These are phyloP conservation scores for Neospermospora avenae DNA, from an alignment of 2,329 filamentous ascomycete genomes.

Conservation along the genomic window DNA sequence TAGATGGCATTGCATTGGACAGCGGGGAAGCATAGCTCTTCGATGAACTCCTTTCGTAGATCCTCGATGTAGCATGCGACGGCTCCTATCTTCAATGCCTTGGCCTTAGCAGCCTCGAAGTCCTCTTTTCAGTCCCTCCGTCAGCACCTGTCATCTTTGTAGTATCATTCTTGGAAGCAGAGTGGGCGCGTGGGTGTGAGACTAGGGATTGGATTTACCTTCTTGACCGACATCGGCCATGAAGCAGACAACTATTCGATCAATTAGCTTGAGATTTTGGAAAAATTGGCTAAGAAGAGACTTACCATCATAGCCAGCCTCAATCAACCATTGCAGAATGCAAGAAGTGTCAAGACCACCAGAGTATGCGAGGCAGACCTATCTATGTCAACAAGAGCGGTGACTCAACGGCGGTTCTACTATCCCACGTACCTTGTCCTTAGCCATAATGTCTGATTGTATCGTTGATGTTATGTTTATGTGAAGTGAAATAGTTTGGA, in stretches of 20 bases:
- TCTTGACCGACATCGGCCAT: slow-evolving; percentile 73
- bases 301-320: slow-evolving; percentile 46
- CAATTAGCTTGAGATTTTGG: background rate
- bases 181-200: background rate
- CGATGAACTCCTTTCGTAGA: slow-evolving; percentile 72
- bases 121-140: slow-evolving; percentile 50
- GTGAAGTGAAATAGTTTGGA: background rate
- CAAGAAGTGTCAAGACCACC: slow-evolving; percentile 45
- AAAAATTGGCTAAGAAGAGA: background rate
- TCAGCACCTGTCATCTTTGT: background rate
- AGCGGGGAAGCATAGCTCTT: slow-evolving; percentile 71
- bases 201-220: slow-evolving; percentile 26
- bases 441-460: slow-evolving; percentile 24
- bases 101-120: slow-evolving; percentile 68
- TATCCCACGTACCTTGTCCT: slow-evolving; percentile 26
- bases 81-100: slow-evolving; percentile 52
- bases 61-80: slow-evolving; percentile 48
- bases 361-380: slow-evolving; percentile 43
- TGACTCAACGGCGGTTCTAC: slow-evolving; percentile 2
- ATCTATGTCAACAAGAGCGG: slow-evolving; percentile 16
- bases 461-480: background rate
- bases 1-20: slow-evolving; percentile 72
- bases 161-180: background rate
- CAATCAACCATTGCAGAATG: slow-evolving; percentile 43
- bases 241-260: slow-evolving; percentile 38